Evolutionary conservation across 176 grass and related monocot genomes (phyloP), one percentile per base, ranked within the genome.

Genomic region (Paspalum vaginatum): DNA sequence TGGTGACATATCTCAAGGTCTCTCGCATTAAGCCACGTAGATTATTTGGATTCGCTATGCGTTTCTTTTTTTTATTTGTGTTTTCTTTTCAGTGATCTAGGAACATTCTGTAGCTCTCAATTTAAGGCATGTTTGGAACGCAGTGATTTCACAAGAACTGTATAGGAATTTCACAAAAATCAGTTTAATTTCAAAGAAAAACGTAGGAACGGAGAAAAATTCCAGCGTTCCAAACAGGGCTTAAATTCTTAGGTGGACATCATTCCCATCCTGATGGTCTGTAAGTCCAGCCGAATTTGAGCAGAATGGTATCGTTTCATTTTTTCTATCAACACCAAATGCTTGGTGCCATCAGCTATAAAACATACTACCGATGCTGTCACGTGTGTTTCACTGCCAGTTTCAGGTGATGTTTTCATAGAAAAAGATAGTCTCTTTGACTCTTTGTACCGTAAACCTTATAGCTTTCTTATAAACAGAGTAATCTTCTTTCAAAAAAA

Each of bases 1-100:
- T 98, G 83, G 90, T 98, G 37, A 91, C 95, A 56, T 98, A 89
- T 83, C 88, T 95, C 62, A 98, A 95, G 92, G 95, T 91, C 85
- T 71, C 46, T 24, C 20, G 42, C 68, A 11, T 72, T 59, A 49
- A 54, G 44, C 40, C 83, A 18, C 45, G 40, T 43, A 51, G 45
- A 83, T 17, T 74, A 60, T 37, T 44, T 55, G 44, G 20, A 61
- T 39, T 75, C 16, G 37, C n/a, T 81, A 53, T 55, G 25, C 47
- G 32, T 59, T 52, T 68, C 15, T 59, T 76, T 78, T 47, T 39
- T 56, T 58, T 45, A 63, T 62, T 43, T 80, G 25, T 3, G 14
- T 80, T 54, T 62, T 53, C 62, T 82, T 68, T 63, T 64, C 7
- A 54, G 79, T 82, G 16, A 71, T 88, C 12, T 55, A 94, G 96